Evolutionary conservation across 495 filamentous ascomycete genomes (phyloP), one percentile per base, ranked within the genome.

Genomic region (Xylaria telfairii): DNA sequence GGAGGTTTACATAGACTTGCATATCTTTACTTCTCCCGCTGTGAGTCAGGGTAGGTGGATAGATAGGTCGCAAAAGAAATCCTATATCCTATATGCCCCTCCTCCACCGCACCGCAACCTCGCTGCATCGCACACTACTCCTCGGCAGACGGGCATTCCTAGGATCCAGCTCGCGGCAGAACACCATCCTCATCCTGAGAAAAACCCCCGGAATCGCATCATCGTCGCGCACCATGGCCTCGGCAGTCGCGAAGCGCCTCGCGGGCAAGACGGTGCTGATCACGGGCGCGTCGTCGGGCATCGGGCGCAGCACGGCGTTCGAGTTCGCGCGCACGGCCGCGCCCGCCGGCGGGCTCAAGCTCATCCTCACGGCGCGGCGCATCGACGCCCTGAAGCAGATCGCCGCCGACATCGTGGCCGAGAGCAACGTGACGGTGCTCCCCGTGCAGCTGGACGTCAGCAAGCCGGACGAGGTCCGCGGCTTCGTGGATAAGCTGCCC

Each of bases 271-370:
- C 94, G 1, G 88, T 99, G 51, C 80, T 98, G 44, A 88, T 99
- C 65, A 99, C 96, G 0, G 96, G 96, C 49, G 96, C 96, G 44
- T 96, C 92, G 0, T 97, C 95, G 2, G 96, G 96, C 53, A 99
- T 99, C 77, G 96, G 96, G 2, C 87, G 87, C 67, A 91, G 89
- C 78, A 93, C 90, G 57, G 96, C 96, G 32, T 84, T 93, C 74
- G 96, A 99, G 79, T 99, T 99, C 76, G 96, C 96, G 17, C 89
- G 92, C 59, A 95, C 96, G 1, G 86, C 91, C 21, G 95, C 96
- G 4, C 84, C 91, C 26, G 95, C 96, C 6, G 85, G 89, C 79
- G 72, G 82, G 67, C 88, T 98, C 64, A 93, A 92, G 79, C 86
- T 99, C 37, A 89, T 99, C 67, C 78, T 98, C 64, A 96, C 96